Evolutionary conservation across 495 filamentous ascomycete genomes (phyloP).

Genomic region (Aspergillus incahuasiensis): DNA sequence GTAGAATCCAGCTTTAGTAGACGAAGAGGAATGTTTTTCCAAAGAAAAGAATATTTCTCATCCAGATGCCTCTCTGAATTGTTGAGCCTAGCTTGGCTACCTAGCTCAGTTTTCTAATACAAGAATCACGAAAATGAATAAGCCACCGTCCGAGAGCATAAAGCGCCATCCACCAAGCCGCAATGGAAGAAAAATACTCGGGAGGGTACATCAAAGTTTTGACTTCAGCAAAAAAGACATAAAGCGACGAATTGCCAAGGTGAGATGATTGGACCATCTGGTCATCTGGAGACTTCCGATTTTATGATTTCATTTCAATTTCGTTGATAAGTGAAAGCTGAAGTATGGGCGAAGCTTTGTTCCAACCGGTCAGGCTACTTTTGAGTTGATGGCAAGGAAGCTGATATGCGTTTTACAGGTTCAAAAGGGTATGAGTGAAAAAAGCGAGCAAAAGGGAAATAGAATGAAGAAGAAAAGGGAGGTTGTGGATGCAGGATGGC

Average conservation of each 20-base stretch:
- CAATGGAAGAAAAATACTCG: neutral
- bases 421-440: neutral
- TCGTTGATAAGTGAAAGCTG: neutral
- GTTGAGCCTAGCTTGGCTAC: constrained; percentile 2
- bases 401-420: constrained; percentile 15
- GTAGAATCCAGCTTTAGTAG: too few species aligned
- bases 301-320: neutral
- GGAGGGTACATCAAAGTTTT: neutral
- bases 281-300: neutral
- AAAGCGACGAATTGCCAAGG: neutral
- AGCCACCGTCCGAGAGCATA: constrained; percentile 13
- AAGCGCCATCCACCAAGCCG: constrained; percentile 17
- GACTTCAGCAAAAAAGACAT: too few species aligned
- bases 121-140: neutral
- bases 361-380: too few species aligned
- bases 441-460: too few species aligned
- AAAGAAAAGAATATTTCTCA: too few species aligned
- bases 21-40: too few species aligned
- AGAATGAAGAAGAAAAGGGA: neutral
- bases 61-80: too few species aligned
- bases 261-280: neutral
- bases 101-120: constrained; percentile 20
- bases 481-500: neutral
- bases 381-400: too few species aligned
- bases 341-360: too few species aligned